A percentile compares a stretch with the other conserved stretches of the same genome.
These are phyloP conservation scores for Botrytis tulipae DNA, from an alignment of 2,329 filamentous ascomycete genomes.

Conservation along the genomic window DNA sequence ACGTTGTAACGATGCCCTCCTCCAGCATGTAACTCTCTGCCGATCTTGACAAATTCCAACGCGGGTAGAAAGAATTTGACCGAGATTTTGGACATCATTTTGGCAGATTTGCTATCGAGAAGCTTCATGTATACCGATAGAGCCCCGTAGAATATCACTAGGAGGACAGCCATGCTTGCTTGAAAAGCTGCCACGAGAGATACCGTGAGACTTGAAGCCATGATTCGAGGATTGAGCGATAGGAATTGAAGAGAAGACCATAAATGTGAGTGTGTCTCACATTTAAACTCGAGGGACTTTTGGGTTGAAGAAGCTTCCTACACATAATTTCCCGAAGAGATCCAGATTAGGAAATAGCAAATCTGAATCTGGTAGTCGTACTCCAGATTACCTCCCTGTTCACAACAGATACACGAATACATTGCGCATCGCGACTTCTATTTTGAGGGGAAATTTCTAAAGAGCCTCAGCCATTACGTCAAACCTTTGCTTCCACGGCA, in stretches of 20 bases:
- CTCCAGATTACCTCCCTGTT: background rate
- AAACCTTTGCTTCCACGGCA: background rate
- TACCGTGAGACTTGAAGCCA: constrained; percentile 35
- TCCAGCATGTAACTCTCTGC: constrained; percentile 42
- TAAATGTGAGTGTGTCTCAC: background rate
- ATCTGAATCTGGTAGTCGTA: background rate
- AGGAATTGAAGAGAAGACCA: background rate
- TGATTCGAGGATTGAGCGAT: background rate
- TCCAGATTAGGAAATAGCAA: background rate
- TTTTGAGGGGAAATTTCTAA: too few species aligned
- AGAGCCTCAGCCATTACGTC: background rate
- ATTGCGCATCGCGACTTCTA: background rate
- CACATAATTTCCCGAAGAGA: background rate
- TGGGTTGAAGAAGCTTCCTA: background rate
- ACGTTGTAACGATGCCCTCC: constrained; percentile 42
- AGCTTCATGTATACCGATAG: constrained; percentile 43
- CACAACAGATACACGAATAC: background rate
- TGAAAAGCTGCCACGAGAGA: constrained; percentile 49
- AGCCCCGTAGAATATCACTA: constrained; percentile 47
- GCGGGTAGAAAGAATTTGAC: constrained; percentile 49
- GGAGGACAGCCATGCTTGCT: constrained; percentile 48
- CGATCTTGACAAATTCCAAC: constrained; percentile 47
- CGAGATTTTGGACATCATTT: constrained; percentile 47
- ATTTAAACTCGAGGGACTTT: background rate
- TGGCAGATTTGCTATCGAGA: constrained; percentile 41